phyloP scores from a whole-genome alignment of 192 early-diverging fungal species.

The Chytriomyces sp. region DNA sequence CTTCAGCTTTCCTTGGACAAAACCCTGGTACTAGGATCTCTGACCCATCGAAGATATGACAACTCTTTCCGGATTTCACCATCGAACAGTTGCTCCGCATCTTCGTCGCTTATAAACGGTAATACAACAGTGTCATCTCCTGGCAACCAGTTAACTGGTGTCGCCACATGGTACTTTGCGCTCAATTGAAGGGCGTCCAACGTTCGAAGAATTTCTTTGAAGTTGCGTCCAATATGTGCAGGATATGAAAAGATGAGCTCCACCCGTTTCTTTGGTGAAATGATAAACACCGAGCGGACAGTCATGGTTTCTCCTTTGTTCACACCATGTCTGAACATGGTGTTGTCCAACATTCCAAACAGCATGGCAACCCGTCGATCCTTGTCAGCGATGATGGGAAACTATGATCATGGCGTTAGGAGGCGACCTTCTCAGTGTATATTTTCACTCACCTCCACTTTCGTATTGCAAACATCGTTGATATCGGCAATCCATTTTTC shows the following conservation, averaged over 20 bases:
- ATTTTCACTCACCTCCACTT: neutral
- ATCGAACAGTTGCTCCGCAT: constrained; percentile 54
- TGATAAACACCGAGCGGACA: constrained; percentile 92
- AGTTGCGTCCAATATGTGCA: constrained; percentile 90
- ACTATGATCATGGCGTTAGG: constrained; percentile 41
- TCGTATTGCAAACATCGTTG: constrained; percentile 54
- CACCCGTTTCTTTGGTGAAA: constrained; percentile 88
- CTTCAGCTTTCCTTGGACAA: neutral
- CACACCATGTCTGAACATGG: constrained; percentile 86
- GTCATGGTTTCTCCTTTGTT: constrained; percentile 87
- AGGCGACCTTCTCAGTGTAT: neutral
- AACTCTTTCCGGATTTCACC: neutral
- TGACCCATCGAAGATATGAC: neutral
- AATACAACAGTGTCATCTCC: constrained; percentile 85
- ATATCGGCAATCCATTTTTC: constrained; percentile 89
- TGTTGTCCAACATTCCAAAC: constrained; percentile 96
- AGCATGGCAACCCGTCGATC: constrained; percentile 80
- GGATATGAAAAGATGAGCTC: constrained; percentile 90
- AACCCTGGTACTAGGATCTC: neutral
- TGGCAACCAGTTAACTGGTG: constrained; percentile 90
- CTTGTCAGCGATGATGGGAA: constrained; percentile 94
- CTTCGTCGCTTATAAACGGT: constrained; percentile 75
- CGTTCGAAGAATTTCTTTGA: constrained; percentile 91
- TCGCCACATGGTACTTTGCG: constrained; percentile 85
- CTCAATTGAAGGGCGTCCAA: constrained; percentile 92